phyloP scores from a whole-genome alignment of 805 yeast genomes.

The Wickerhamomyces hampshirensis region DNA sequence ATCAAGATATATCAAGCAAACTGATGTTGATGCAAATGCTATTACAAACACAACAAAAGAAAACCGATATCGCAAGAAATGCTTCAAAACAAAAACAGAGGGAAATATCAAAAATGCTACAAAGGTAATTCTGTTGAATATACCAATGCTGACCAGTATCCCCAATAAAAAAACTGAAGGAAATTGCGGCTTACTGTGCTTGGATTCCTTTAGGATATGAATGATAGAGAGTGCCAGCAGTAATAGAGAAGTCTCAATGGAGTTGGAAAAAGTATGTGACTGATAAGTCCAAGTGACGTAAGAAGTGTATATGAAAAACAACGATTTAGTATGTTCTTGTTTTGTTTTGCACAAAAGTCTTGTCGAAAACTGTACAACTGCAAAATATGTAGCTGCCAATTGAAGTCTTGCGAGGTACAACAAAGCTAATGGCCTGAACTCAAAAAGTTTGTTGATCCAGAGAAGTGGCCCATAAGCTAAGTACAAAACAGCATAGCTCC shows the following conservation, averaged over 20 bases:
- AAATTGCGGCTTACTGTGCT: constrained; percentile 15
- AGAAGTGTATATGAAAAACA: constrained; percentile 43
- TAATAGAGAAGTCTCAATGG: constrained; percentile 57
- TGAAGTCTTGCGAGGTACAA: constrained; percentile 53
- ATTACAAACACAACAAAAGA: constrained; percentile 28
- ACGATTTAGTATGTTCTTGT: constrained; percentile 38
- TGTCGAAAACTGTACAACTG: constrained; percentile 32
- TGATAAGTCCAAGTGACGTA: constrained; percentile 79
- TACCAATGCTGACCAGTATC: constrained; percentile 53
- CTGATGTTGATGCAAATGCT: constrained; percentile 33
- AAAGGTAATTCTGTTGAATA: constrained; percentile 84
- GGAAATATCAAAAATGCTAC: constrained; percentile 72
- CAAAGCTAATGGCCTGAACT: constrained; percentile 41
- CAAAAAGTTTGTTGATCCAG: constrained; percentile 30
- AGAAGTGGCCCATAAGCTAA: constrained; percentile 66
- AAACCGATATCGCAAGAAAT: constrained; percentile 32
- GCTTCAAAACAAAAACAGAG: constrained; percentile 38
- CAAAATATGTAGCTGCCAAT: constrained; percentile 32
- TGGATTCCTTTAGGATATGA: constrained; percentile 24
- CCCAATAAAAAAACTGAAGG: constrained; percentile 35
- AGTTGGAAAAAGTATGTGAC: constrained; percentile 85
- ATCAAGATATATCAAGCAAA: constrained; percentile 45
- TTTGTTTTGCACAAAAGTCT: constrained; percentile 44
- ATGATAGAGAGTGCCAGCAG: constrained; percentile 37
- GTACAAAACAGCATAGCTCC: constrained; percentile 70